phyloP scores from a whole-genome alignment of 768 basidiomycete species.

The Pleurotus salmoneostramineus region DNA sequence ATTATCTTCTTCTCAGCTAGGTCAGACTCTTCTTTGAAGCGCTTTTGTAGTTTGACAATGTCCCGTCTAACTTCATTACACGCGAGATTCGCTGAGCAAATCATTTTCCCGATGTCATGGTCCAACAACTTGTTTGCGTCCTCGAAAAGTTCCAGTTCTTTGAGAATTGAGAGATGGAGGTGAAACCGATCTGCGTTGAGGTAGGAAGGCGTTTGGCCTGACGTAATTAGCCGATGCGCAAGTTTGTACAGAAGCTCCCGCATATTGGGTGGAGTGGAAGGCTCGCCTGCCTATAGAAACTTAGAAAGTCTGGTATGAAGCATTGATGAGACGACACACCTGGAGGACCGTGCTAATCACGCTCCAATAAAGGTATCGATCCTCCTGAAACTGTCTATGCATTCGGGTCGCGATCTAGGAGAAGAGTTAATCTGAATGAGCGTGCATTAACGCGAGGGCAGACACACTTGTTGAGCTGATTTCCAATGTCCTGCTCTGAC shows the following conservation, averaged over 20 bases:
- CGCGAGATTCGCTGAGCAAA: slow-evolving; percentile 67
- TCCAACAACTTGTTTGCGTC: slow-evolving; percentile 69
- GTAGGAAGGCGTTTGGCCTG: slow-evolving; percentile 60
- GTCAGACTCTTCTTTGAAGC: slow-evolving; percentile 57
- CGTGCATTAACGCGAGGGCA: background rate
- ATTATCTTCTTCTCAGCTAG: slow-evolving; percentile 54
- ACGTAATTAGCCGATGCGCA: slow-evolving; percentile 68
- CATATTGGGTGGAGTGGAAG: slow-evolving; percentile 56
- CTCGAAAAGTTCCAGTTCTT: slow-evolving; percentile 62
- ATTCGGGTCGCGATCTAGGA: slow-evolving; percentile 72
- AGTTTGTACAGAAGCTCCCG: slow-evolving; percentile 70
- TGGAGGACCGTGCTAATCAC: slow-evolving; percentile 79
- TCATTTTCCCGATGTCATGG: slow-evolving; percentile 60
- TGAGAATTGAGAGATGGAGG: slow-evolving; percentile 68
- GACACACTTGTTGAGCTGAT: slow-evolving; percentile 69
- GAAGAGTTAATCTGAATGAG: slow-evolving; percentile 10
- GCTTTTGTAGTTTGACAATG: slow-evolving; percentile 56
- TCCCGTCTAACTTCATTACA: slow-evolving; percentile 76
- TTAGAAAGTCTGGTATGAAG: background rate
- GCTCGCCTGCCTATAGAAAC: slow-evolving; percentile 59
- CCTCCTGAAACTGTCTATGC: slow-evolving; percentile 81
- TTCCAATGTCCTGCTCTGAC: slow-evolving; percentile 82
- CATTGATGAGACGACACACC: slow-evolving; percentile 29
- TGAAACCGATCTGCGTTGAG: slow-evolving; percentile 72
- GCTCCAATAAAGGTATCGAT: slow-evolving; percentile 81